Conservation (phyloP, 2,329 filamentous ascomycete species). For the Colletotrichum kahawae region DNA sequence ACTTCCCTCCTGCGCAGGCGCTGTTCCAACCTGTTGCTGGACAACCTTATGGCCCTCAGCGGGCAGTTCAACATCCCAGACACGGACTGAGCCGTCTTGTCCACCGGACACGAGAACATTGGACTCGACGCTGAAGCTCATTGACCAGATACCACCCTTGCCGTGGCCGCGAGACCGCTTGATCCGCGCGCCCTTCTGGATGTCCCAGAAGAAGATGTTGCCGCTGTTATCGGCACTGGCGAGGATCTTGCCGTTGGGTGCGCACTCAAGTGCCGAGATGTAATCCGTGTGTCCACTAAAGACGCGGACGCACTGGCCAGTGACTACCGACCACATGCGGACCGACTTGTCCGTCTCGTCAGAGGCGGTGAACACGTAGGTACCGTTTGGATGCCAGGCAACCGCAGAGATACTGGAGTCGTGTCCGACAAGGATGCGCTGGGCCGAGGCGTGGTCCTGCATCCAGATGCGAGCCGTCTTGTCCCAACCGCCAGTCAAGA, state of each 20-base stretch:
- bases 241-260: constrained; percentile 87
- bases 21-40: constrained; percentile 13
- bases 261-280: constrained; percentile 83
- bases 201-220: constrained; percentile 93
- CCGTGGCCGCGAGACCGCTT: constrained; percentile 95
- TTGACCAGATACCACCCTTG: constrained; percentile 90
- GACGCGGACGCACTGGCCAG: constrained; percentile 85
- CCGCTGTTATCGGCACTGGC: constrained; percentile 89
- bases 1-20: constrained; percentile 28
- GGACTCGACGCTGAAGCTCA: constrained; percentile 93
- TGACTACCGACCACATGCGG: constrained; percentile 95
- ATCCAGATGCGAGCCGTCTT: constrained; percentile 90
- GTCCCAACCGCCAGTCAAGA: constrained; percentile 85
- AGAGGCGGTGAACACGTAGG: constrained; percentile 92
- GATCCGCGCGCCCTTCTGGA: constrained; percentile 82
- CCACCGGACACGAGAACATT: constrained; percentile 89
- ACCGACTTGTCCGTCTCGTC: constrained; percentile 87
- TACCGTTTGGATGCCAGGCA: constrained; percentile 93
- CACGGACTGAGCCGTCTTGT: constrained; percentile 87
- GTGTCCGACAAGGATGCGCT: constrained; percentile 89
- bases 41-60: constrained; percentile 67
- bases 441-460: constrained; percentile 88
- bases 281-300: constrained; percentile 92
- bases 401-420: constrained; percentile 91
- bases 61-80: constrained; percentile 88